phyloP scores from a whole-genome alignment of 1,139 yeast genomes.

The Hemisphaericaspora xylofermentans region DNA sequence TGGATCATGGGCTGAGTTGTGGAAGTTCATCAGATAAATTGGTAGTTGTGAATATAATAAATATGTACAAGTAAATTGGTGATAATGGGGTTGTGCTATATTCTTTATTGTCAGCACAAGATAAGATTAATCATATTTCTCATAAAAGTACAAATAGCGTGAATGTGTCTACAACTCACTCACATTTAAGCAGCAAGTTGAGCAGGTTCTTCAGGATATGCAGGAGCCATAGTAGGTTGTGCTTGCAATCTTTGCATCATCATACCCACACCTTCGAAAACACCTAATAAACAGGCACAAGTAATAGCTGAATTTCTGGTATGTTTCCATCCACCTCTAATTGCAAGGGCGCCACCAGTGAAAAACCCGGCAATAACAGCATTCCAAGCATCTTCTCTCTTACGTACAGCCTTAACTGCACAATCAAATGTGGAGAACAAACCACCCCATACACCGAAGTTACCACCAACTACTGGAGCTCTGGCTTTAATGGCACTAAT shows the following conservation, averaged over 20 bases:
- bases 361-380: conserved; percentile 98
- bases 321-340: conserved; percentile 98
- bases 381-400: conserved; percentile 98
- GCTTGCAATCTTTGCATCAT: conserved; percentile 92
- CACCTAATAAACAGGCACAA: conserved; percentile 95
- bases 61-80: background rate
- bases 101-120: background rate
- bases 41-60: too few relatives aligned
- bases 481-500: conserved; percentile 88
- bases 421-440: conserved; percentile 94
- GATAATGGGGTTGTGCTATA: too few relatives aligned
- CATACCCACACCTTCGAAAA: conserved; percentile 97
- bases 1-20: too few relatives aligned
- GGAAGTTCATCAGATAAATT: too few relatives aligned
- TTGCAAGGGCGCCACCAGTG: conserved; percentile 97
- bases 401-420: conserved; percentile 90
- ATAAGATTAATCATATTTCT: background rate
- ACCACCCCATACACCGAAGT: conserved; percentile 99
- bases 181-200: conserved; percentile 46
- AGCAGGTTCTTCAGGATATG: conserved; percentile 59
- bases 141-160: background rate
- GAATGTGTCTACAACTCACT: too few relatives aligned
- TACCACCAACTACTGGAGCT: conserved; percentile 98
- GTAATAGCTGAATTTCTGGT: conserved; percentile 96
- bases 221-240: conserved; percentile 81